Evolutionary conservation across 139 green algal genomes (phyloP).

Genomic region (Tetraselmis striata): DNA sequence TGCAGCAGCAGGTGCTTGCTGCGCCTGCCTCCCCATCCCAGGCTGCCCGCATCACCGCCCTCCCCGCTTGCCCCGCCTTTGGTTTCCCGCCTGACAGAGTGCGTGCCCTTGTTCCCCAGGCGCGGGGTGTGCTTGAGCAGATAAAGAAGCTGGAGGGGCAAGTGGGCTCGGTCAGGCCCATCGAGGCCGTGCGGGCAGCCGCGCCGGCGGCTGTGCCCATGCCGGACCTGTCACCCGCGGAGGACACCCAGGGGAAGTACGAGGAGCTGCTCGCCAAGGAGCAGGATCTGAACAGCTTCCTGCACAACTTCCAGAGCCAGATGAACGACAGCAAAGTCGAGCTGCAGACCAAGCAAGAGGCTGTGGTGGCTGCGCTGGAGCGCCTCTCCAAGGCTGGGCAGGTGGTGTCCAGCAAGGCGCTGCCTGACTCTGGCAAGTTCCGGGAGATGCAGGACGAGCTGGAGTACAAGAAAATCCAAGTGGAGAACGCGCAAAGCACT

Average conservation of each 20-base stretch:
- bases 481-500: slow-evolving; percentile 24
- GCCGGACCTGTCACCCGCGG: not conserved
- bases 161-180: not conserved
- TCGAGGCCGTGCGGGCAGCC: not conserved
- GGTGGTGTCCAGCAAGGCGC: not conserved
- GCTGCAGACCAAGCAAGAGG: slow-evolving; percentile 29
- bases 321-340: slow-evolving; percentile 29
- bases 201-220: not conserved
- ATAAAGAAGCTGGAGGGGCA: slow-evolving; percentile 47
- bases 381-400: slow-evolving; percentile 27
- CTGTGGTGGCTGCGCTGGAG: slow-evolving; percentile 40
- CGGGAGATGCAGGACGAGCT: slow-evolving; percentile 56
- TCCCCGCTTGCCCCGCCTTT: too few species aligned
- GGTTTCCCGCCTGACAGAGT: too few species aligned
- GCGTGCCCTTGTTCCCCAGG: too few species aligned
- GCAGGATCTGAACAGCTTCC: slow-evolving; percentile 54
- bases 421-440: slow-evolving; percentile 45
- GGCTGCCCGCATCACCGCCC: not conserved
- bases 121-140: slow-evolving; percentile 36
- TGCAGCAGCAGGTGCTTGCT: slow-evolving; percentile 20
- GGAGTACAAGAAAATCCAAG: slow-evolving; percentile 53
- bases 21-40: not conserved
- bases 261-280: slow-evolving; percentile 57
- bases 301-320: slow-evolving; percentile 45
- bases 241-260: slow-evolving; percentile 36